phyloP scores from a whole-genome alignment of 768 basidiomycete genomes.

The Kwoniella europaea region DNA sequence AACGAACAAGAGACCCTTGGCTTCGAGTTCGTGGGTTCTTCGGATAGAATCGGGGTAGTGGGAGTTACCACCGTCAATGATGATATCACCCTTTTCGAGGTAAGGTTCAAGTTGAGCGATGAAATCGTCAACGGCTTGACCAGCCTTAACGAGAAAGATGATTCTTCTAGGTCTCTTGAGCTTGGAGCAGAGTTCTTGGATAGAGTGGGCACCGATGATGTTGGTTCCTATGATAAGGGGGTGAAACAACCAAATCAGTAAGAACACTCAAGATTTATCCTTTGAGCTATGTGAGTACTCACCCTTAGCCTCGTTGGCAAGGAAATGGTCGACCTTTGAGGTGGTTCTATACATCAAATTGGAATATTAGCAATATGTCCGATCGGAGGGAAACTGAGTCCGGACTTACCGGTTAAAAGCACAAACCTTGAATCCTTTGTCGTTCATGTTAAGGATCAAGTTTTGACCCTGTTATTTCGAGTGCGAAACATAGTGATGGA shows the following conservation, averaged over 20 bases:
- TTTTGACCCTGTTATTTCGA: slow-evolving; percentile 77
- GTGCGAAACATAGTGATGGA: background rate
- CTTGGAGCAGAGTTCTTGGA: slow-evolving; percentile 87
- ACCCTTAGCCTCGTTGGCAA: slow-evolving; percentile 98
- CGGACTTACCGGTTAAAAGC: slow-evolving; percentile 81
- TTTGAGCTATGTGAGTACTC: slow-evolving; percentile 36
- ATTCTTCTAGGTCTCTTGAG: slow-evolving; percentile 96
- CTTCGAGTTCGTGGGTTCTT: slow-evolving; percentile 86
- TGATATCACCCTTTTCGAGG: slow-evolving; percentile 94
- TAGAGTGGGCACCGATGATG: slow-evolving; percentile 89
- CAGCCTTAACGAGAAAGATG: slow-evolving; percentile 98
- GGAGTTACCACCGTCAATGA: slow-evolving; percentile 99
- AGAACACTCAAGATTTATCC: background rate
- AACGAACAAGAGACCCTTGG: slow-evolving; percentile 94
- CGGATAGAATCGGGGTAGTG: slow-evolving; percentile 99
- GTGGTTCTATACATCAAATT: slow-evolving; percentile 64
- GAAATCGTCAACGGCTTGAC: slow-evolving; percentile 92
- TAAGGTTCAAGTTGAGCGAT: slow-evolving; percentile 83
- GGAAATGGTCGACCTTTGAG: slow-evolving; percentile 93
- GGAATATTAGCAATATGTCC: background rate
- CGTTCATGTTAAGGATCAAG: slow-evolving; percentile 97
- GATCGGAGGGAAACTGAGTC: background rate
- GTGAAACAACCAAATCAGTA: slow-evolving; percentile 4
- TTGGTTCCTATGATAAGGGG: slow-evolving; percentile 74
- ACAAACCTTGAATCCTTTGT: slow-evolving; percentile 97